Base-by-base conservation (phyloP, 352 stramenopile species). In the Lagenidium giganteum region DNA sequence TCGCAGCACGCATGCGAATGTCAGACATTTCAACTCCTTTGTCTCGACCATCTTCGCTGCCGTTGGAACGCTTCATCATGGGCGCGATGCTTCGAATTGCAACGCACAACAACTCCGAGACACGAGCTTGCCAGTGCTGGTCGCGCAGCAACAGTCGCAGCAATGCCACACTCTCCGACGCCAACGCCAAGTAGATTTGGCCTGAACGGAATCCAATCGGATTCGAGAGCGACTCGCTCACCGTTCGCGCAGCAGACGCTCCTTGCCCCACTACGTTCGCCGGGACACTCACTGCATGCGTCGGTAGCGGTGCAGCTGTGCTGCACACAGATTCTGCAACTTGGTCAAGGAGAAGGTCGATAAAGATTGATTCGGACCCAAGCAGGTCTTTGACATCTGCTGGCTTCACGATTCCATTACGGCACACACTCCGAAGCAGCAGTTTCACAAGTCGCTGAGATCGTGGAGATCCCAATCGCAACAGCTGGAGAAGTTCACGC, bases 321-420 rank as follows among this genome's bases (percentile, higher is more conserved):
- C 77, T 90, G 46, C 77, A 92, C 14, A 95, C 71, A 0, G 83
- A 91, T 29, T 95, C 83, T 5, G 83, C 78, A 11, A 95, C 81
- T 70, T 92, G 83, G 57, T 95, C 78, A 1, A 95, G 63, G 38
- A 95, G 34, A 8, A 92, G 44, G 51, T 95, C 83, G n/a, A 92
- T 67, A 11, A 95, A 51, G 9, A 93, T 68, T 2, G 78, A 84
- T 28, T 92, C 80, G 0, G 78, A 91, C 1, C 83, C 83, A 37
- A 90, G 78, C 7, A 95, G 67, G 8, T 66, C 58, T 27, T 70
- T 74, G 8, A 95, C 73, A 29, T 87, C 63, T 22, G 51, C 57
- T 9, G 83, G 83, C 16, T 69, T 75, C 21, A 95, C 68, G 17
- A 56, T 64, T n/a, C 76, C 77, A 28, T 64, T 80, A n/a, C 65